A percentile compares a stretch with the other conserved stretches of the same genome.
Evolutionary conservation across 2,329 filamentous ascomycete species (phyloP).

Genomic region (Cladosporium colombiae): DNA sequence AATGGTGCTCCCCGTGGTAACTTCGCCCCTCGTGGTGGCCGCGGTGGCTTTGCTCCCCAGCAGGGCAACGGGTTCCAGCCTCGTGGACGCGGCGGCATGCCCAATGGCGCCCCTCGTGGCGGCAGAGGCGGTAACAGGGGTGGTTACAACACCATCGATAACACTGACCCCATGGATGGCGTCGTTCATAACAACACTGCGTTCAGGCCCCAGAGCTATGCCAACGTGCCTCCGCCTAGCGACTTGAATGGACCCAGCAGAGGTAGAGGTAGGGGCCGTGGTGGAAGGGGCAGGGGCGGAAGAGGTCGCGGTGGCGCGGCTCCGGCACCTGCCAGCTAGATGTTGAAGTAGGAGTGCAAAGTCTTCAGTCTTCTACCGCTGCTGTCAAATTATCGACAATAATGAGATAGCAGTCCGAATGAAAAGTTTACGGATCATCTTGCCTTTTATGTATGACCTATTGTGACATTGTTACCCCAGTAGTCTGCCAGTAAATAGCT

Average conservation of each 20-base stretch:
- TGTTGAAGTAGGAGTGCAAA: not conserved
- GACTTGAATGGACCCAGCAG: slow-evolving; percentile 49
- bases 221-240: slow-evolving; percentile 59
- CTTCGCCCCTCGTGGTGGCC: slow-evolving; percentile 37
- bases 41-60: slow-evolving; percentile 37
- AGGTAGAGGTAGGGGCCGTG: slow-evolving; percentile 30
- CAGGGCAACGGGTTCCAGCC: slow-evolving; percentile 21
- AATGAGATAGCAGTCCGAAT: not conserved
- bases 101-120: slow-evolving; percentile 38
- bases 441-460: not conserved
- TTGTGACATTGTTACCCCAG: not conserved
- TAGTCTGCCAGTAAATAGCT: not conserved
- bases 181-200: slow-evolving; percentile 57
- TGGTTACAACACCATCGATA: slow-evolving; percentile 51
- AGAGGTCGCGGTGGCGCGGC: slow-evolving; percentile 24
- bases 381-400: not conserved
- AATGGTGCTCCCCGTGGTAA: slow-evolving; percentile 34
- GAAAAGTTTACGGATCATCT: not conserved
- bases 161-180: slow-evolving; percentile 54
- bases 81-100: slow-evolving; percentile 35
- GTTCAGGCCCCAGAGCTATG: slow-evolving; percentile 57
- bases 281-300: slow-evolving; percentile 22
- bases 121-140: slow-evolving; percentile 39
- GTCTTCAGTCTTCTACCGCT: not conserved
- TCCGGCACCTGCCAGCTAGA: not conserved